Evolutionary conservation across 257 asterid genomes (phyloP).

Genomic region (Scutellaria barbata): DNA sequence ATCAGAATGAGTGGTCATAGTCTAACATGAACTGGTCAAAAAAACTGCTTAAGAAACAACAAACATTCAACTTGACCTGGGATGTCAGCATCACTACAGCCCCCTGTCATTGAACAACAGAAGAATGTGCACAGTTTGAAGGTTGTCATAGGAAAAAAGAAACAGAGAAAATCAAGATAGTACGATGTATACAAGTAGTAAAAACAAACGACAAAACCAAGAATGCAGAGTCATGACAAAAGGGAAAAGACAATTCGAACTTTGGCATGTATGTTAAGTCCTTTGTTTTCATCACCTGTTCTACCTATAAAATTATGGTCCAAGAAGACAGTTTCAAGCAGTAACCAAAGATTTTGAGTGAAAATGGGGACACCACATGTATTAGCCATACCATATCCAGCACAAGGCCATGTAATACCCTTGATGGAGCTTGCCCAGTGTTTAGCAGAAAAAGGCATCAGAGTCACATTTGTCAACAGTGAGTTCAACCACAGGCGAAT

Average conservation of each 20-base stretch:
- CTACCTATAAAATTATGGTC: background rate
- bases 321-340: background rate
- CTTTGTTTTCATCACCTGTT: background rate
- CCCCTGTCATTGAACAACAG: too few relatives aligned
- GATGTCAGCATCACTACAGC: too few relatives aligned
- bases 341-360: background rate
- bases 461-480: conserved; percentile 58
- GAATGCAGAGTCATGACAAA: background rate
- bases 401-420: conserved; percentile 82
- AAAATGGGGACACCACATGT: conserved; percentile 59
- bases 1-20: too few relatives aligned
- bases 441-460: conserved; percentile 46
- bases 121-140: too few relatives aligned
- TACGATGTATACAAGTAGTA: too few relatives aligned
- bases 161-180: too few relatives aligned
- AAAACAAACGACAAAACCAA: too few relatives aligned
- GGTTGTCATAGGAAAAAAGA: too few relatives aligned
- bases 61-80: background rate
- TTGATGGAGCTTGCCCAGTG: conserved; percentile 58
- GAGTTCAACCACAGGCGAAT: conserved; percentile 57
- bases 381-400: conserved; percentile 64
- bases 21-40: background rate
- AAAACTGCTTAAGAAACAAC: background rate
- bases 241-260: background rate
- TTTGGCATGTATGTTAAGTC: conserved; percentile 1